These are phyloP conservation scores for Colletotrichum viniferum DNA, from an alignment of 2,329 filamentous ascomycete species.

Conservation along the genomic window DNA sequence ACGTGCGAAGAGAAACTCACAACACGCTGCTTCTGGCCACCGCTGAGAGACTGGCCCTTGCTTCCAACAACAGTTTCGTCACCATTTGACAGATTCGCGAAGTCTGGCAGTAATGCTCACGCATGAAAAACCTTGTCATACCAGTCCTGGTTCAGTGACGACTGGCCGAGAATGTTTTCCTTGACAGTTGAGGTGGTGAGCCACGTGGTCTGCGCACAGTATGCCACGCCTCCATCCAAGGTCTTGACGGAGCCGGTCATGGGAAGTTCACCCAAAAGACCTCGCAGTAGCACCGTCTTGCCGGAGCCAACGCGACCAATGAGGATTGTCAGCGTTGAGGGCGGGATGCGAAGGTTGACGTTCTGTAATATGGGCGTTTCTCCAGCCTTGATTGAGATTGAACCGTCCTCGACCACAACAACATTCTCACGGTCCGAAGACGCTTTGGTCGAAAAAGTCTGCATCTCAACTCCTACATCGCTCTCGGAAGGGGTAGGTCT, in stretches of 20 bases:
- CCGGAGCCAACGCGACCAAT: conserved; percentile 25
- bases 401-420: not conserved
- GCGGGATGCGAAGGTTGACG: not conserved
- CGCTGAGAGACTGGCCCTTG: conserved; percentile 37
- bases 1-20: conserved; percentile 22
- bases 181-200: conserved; percentile 26
- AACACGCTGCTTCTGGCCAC: conserved; percentile 38
- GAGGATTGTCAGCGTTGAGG: conserved; percentile 14
- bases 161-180: conserved; percentile 27
- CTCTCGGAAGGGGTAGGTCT: not conserved
- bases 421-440: not conserved
- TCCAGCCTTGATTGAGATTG: not conserved
- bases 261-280: conserved; percentile 20
- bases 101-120: conserved; percentile 23
- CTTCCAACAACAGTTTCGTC: conserved; percentile 31
- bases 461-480: not conserved
- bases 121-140: conserved; percentile 25
- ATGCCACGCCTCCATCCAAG: conserved; percentile 12
- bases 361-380: conserved; percentile 1
- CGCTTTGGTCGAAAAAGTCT: not conserved
- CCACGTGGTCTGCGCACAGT: conserved; percentile 29
- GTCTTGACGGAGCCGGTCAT: not conserved
- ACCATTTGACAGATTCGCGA: conserved; percentile 25
- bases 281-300: conserved; percentile 19
- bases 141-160: conserved; percentile 20